These are phyloP conservation scores for Sarocladiaceae sp. DNA, from an alignment of 2,329 filamentous ascomycete species.

Conservation along the genomic window DNA sequence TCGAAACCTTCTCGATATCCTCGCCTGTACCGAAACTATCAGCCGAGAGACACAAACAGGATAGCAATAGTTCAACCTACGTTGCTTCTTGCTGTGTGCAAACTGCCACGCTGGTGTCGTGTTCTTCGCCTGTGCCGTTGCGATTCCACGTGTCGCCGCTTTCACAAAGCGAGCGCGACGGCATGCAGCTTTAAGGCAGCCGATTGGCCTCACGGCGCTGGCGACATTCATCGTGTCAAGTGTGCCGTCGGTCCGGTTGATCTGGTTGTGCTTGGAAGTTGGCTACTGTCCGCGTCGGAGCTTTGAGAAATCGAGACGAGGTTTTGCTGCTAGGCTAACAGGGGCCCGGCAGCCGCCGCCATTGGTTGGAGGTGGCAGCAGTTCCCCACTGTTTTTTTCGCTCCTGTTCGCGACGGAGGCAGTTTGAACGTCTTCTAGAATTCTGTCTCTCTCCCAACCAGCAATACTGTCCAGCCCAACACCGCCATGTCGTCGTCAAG, in stretches of 20 bases:
- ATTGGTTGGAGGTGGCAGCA: neutral
- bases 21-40: constrained; percentile 19
- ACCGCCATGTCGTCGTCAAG: constrained; percentile 2
- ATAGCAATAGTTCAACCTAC: neutral
- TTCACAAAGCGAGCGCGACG: constrained; percentile 52
- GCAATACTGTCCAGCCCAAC: neutral
- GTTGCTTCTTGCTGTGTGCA: constrained; percentile 5
- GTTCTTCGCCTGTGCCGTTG: constrained; percentile 24
- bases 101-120: neutral
- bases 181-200: constrained; percentile 64
- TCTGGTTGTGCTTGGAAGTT: constrained; percentile 14
- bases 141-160: constrained; percentile 41
- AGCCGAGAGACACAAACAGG: constrained; percentile 12
- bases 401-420: neutral
- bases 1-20: constrained; percentile 29
- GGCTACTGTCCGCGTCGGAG: neutral
- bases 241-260: constrained; percentile 16
- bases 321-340: constrained; percentile 4
- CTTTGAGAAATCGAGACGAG: constrained; percentile 7
- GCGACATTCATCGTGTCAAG: constrained; percentile 53
- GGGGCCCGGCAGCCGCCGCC: neutral
- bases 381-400: neutral
- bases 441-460: no score
- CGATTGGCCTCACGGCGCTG: constrained; percentile 60
- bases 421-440: neutral